Percentiles rank a stretch among this genome's conserved stretches.
Conservation (phyloP, 108 stramenopile genomes). For the Bacterosira constricta region DNA sequence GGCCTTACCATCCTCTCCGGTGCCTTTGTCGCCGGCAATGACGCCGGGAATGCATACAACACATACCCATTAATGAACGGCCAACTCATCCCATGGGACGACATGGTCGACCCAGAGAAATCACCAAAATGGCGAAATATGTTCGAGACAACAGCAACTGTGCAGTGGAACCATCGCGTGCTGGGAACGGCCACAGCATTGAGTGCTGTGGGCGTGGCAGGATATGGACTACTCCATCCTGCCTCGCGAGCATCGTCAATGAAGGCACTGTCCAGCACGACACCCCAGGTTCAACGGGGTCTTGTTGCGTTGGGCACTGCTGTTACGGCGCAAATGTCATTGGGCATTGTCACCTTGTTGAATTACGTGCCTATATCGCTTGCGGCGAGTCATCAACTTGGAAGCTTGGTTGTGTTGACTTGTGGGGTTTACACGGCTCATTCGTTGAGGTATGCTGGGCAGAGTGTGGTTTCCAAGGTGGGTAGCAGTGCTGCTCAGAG, state of each 20-base stretch:
- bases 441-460: conserved; percentile 79
- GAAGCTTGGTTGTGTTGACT: conserved; percentile 91
- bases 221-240: conserved; percentile 59
- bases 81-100: conserved; percentile 86
- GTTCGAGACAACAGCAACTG: conserved; percentile 97
- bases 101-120: conserved; percentile 56
- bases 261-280: conserved; percentile 30
- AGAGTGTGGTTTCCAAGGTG: conserved; percentile 18
- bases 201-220: conserved; percentile 69
- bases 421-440: conserved; percentile 85
- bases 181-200: conserved; percentile 88
- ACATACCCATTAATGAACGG: conserved; percentile 94
- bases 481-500: conserved; percentile 1
- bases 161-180: conserved; percentile 97
- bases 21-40: conserved; percentile 98
- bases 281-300: conserved; percentile 75
- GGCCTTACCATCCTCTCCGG: conserved; percentile 89
- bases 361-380: conserved; percentile 93
- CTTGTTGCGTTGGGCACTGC: conserved; percentile 79
- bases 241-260: conserved; percentile 12
- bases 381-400: conserved; percentile 96
- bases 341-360: conserved; percentile 96
- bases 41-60: conserved; percentile 97
- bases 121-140: conserved; percentile 82
- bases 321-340: conserved; percentile 80